Base-by-base conservation (phyloP, 176 grass and related monocot genomes). In the Chrysopogon serrulatus region DNA sequence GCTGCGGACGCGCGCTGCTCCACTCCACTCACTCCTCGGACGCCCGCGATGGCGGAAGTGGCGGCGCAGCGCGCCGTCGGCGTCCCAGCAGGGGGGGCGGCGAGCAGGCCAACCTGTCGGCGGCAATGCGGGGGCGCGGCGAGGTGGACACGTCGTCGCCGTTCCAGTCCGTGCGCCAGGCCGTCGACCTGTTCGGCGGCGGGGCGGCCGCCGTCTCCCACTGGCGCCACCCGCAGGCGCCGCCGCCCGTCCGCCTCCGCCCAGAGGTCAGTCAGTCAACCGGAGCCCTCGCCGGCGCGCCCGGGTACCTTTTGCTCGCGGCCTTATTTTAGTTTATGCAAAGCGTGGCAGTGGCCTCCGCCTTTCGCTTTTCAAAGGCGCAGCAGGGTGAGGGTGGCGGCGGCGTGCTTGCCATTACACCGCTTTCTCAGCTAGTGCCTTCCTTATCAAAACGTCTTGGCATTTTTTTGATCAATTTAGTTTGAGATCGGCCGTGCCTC, bases 61-160 rank as follows among this genome's bases (percentile, higher is more conserved):
- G 60, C 18, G 47, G 45, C 66, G 42, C 62, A 36, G 43, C 41
- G 84, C 73, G 72, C 77, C 40, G 70, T 75, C 47, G 37, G 69
- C 23, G 64, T 80, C 31, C 79, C 61, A 0, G 53, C 68, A 3
- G 47, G 16, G 47, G 16, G 27, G 45, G 19, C 60, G 74, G 51
- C 62, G 65, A 23, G 7, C 36, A 27, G 18, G 44, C 64, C 10
- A 31, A 17, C 67, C 67, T 42, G 66, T 26, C 64, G 33, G 83
- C 71, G 54, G 56, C 34, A 78, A 92, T 83, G 88, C 79, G 57
- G 39, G 86, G 85, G 19, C 84, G 78, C 48, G 91, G 90, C 57
- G 92, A 93, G 96, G 96, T 98, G 59, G 96, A 98, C 87, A 90
- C 89, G 30, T 92, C 96, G 16, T 92, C 91, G 24, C 91, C 82